phyloP scores from a whole-genome alignment of 2,329 filamentous ascomycete genomes.

The Hortaea sp. region DNA sequence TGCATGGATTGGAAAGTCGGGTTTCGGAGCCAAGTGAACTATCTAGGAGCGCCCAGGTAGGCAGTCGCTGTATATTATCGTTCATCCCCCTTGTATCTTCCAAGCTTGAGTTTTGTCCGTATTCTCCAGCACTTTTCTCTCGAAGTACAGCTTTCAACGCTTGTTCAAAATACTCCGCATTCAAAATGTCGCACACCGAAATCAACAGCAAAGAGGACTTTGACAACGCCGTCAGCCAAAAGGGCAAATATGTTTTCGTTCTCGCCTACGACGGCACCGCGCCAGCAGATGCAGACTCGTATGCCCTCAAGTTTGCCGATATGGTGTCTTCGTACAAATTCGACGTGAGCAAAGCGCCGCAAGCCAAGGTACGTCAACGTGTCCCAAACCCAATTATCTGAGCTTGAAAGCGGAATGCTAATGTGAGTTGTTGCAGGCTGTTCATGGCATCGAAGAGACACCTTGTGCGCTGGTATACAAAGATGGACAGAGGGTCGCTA shows the following conservation, averaged over 20 bases:
- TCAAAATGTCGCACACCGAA: slow-evolving; percentile 12
- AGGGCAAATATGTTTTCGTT: slow-evolving; percentile 25
- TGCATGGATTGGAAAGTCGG: background rate
- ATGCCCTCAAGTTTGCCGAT: slow-evolving; percentile 17
- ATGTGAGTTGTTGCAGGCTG: slow-evolving; percentile 3
- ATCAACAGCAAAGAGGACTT: slow-evolving; percentile 23
- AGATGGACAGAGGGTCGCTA: slow-evolving; percentile 22
- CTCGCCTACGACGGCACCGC: slow-evolving; percentile 20
- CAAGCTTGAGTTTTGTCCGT: background rate
- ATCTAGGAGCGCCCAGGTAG: background rate
- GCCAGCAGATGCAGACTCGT: slow-evolving; percentile 17
- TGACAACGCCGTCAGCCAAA: slow-evolving; percentile 17
- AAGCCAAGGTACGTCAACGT: slow-evolving; percentile 1
- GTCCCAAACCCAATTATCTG: background rate
- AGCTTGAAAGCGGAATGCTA: background rate
- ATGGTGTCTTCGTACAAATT: slow-evolving; percentile 22
- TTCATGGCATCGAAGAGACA: slow-evolving; percentile 14
- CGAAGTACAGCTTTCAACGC: background rate
- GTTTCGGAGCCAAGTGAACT: background rate
- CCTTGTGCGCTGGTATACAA: slow-evolving; percentile 23
- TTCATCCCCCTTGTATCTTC: background rate
- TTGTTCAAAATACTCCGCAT: background rate
- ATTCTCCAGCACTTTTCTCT: background rate
- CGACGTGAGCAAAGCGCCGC: slow-evolving; percentile 9
- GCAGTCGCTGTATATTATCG: background rate